Evolutionary conservation across 2,329 filamentous ascomycete species (phyloP).

Genomic region (Alternaria sp.): DNA sequence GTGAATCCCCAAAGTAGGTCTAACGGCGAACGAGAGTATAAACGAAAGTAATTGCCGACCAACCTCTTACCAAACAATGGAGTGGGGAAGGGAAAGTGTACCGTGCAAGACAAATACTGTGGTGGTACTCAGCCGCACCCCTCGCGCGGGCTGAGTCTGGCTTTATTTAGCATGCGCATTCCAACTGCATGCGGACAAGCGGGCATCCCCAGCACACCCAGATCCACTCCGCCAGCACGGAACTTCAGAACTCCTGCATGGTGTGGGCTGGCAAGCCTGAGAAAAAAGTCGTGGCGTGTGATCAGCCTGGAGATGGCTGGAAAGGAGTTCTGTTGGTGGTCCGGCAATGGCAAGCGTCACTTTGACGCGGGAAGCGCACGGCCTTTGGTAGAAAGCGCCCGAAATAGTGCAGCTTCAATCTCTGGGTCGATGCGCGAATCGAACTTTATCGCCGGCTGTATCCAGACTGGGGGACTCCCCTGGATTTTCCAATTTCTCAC

Average conservation of each 20-base stretch:
- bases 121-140: conserved; percentile 11
- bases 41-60: neutral
- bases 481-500: neutral
- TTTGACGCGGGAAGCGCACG: conserved; percentile 9
- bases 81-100: neutral
- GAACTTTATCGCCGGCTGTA: neutral
- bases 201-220: conserved; percentile 5
- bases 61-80: neutral
- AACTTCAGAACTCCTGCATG: neutral
- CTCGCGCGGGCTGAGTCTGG: conserved; percentile 15
- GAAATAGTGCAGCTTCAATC: neutral
- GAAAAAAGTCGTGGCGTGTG: neutral
- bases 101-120: conserved; percentile 5
- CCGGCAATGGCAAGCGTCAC: conserved; percentile 9
- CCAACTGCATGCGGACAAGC: conserved; percentile 7
- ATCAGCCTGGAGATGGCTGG: conserved; percentile 1
- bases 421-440: neutral
- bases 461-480: neutral
- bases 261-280: neutral
- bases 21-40: neutral
- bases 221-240: conserved; percentile 4
- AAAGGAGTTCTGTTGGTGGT: neutral
- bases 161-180: conserved; percentile 17
- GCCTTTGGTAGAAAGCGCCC: neutral
- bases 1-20: neutral